phyloP scores from a whole-genome alignment of 805 yeast species.

The Saturnispora ahearnii region DNA sequence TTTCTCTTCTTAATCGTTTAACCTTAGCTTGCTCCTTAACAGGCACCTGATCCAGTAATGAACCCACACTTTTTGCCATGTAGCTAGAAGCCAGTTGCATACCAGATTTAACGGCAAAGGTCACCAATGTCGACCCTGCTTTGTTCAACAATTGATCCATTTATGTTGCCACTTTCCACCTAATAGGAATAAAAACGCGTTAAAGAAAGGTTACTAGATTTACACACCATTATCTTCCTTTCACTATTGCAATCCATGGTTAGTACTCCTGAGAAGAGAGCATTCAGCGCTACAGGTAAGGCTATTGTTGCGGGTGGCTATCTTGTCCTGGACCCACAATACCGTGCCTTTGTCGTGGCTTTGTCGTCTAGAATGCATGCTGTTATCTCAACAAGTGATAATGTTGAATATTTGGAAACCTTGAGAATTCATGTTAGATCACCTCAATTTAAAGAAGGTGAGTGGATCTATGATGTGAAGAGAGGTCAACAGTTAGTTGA shows the following conservation, averaged over 20 bases:
- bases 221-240: background rate
- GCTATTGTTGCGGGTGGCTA: slow-evolving; percentile 94
- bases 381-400: slow-evolving; percentile 2
- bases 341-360: slow-evolving; percentile 74
- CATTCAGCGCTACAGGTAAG: slow-evolving; percentile 92
- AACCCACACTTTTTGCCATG: slow-evolving; percentile 57
- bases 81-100: slow-evolving; percentile 65
- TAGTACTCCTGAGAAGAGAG: slow-evolving; percentile 21
- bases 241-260: background rate
- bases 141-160: slow-evolving; percentile 35
- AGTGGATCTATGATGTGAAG: slow-evolving; percentile 49
- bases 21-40: slow-evolving; percentile 40
- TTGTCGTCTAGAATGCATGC: slow-evolving; percentile 88
- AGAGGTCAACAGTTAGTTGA: slow-evolving; percentile 9
- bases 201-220: background rate
- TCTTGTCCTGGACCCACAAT: slow-evolving; percentile 71
- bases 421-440: slow-evolving; percentile 43
- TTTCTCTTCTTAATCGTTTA: slow-evolving; percentile 25
- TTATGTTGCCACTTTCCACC: background rate
- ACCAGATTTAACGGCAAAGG: slow-evolving; percentile 71
- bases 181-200: background rate
- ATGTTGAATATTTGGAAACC: background rate
- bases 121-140: slow-evolving; percentile 72
- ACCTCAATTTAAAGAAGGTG: slow-evolving; percentile 66
- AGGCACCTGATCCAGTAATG: slow-evolving; percentile 46